Evolutionary conservation across 306 rosid species (phyloP).

Genomic region (Prosopis cineraria): DNA sequence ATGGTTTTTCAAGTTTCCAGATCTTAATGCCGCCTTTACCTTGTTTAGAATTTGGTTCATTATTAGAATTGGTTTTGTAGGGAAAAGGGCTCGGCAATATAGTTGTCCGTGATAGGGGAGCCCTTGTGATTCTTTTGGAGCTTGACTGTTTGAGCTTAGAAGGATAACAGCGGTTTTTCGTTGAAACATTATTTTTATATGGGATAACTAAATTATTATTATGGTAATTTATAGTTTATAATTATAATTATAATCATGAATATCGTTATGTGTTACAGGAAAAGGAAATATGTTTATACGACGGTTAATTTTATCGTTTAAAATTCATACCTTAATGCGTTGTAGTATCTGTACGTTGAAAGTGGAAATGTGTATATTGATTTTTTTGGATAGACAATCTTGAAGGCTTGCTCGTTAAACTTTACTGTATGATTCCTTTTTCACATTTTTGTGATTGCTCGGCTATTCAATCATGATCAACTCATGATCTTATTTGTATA

Average conservation of each 20-base stretch:
- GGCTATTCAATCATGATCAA: not conserved
- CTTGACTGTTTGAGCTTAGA: not conserved
- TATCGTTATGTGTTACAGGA: not conserved
- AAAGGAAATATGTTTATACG: not conserved
- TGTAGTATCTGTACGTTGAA: not conserved
- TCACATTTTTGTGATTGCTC: not conserved
- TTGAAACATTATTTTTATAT: not conserved
- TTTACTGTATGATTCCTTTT: not conserved
- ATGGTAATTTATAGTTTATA: no score
- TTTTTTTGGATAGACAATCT: not conserved
- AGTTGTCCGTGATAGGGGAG: not conserved
- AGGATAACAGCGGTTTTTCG: not conserved
- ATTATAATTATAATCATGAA: not conserved
- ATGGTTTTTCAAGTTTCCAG: not conserved
- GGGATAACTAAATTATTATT: not conserved
- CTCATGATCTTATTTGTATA: not conserved
- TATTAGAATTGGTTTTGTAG: not conserved
- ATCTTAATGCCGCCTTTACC: conserved; percentile 15
- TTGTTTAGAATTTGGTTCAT: not conserved
- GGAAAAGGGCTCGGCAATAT: not conserved
- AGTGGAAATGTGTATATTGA: not conserved
- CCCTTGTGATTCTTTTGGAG: not conserved
- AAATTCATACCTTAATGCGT: not conserved
- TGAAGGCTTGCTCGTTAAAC: not conserved
- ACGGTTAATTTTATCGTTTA: not conserved